phyloP scores from a whole-genome alignment of 345 rosid species.

The Eutrema heterophyllum region DNA sequence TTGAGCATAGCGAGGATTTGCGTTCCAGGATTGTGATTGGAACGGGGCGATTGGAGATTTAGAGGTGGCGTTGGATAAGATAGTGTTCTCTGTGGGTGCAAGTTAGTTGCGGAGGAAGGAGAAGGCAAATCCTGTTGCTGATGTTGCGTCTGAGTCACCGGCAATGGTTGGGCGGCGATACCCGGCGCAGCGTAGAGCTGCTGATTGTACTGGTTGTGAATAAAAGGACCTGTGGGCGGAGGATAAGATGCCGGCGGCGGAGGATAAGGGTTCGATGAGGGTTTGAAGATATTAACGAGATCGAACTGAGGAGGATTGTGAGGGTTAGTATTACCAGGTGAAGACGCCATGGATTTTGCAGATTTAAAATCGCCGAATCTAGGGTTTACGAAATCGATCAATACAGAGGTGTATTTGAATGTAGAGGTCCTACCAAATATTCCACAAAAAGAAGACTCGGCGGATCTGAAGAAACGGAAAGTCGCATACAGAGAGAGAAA shows the following conservation, averaged over 20 bases:
- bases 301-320: conserved; percentile 35
- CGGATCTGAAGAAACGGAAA: conserved; percentile 9
- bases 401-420: neutral
- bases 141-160: neutral
- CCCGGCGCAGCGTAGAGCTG: conserved; percentile 39
- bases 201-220: conserved; percentile 42
- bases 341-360: conserved; percentile 41
- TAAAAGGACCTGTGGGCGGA: conserved; percentile 47
- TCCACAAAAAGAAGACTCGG: conserved; percentile 23
- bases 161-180: conserved; percentile 11
- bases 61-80: conserved; percentile 39
- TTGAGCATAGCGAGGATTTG: conserved; percentile 68
- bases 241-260: conserved; percentile 55
- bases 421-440: neutral
- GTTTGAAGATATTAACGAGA: conserved; percentile 41
- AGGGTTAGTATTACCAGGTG: conserved; percentile 43
- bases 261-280: conserved; percentile 36
- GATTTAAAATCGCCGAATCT: conserved; percentile 21
- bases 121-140: conserved; percentile 22
- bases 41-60: conserved; percentile 33
- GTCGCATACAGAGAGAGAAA: conserved; percentile 8
- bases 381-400: conserved; percentile 26
- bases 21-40: conserved; percentile 49
- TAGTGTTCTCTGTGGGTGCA: conserved; percentile 33
- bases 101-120: conserved; percentile 30